These are phyloP conservation scores for Ogataea zsoltii DNA, from an alignment of 805 yeast genomes.

Conservation along the genomic window DNA sequence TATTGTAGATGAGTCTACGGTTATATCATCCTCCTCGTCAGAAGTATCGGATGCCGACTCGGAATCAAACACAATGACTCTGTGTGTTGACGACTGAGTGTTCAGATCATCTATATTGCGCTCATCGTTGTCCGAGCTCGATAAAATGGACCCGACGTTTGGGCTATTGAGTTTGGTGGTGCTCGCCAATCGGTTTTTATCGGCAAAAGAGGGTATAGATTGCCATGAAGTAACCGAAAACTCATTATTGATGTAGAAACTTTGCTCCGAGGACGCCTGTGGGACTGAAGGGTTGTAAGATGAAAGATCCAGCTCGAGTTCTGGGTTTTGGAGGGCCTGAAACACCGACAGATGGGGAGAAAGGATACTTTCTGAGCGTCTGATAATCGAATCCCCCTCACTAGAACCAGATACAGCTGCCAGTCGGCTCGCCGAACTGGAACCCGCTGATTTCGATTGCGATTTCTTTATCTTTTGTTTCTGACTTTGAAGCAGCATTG, in stretches of 20 bases:
- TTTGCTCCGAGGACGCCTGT: slow-evolving; percentile 1
- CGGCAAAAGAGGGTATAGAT: slow-evolving; percentile 23
- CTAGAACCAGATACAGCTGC: not conserved
- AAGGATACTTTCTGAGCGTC: slow-evolving; percentile 19
- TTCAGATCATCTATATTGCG: slow-evolving; percentile 19
- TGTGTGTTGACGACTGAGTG: slow-evolving; percentile 16
- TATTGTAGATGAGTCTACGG: slow-evolving; percentile 30
- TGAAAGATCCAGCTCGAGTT: slow-evolving; percentile 28
- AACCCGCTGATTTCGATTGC: not conserved
- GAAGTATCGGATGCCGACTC: slow-evolving; percentile 22
- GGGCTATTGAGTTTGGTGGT: slow-evolving; percentile 21
- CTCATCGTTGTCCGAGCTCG: slow-evolving; percentile 36
- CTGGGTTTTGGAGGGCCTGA: slow-evolving; percentile 36
- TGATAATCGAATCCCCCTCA: slow-evolving; percentile 5
- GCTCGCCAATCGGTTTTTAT: slow-evolving; percentile 4
- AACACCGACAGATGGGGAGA: slow-evolving; percentile 36
- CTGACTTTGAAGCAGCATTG: slow-evolving; percentile 7
- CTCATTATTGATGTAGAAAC: slow-evolving; percentile 23
- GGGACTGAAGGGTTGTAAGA: slow-evolving; percentile 6
- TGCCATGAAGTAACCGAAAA: slow-evolving; percentile 40
- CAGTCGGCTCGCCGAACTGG: slow-evolving; percentile 1
- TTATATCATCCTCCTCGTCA: slow-evolving; percentile 26
- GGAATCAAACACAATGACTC: slow-evolving; percentile 27
- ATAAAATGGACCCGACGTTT: slow-evolving; percentile 32
- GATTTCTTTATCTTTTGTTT: slow-evolving; percentile 8